Conservation (phyloP, 495 filamentous ascomycete species). For the Talaromyces adpressus region DNA sequence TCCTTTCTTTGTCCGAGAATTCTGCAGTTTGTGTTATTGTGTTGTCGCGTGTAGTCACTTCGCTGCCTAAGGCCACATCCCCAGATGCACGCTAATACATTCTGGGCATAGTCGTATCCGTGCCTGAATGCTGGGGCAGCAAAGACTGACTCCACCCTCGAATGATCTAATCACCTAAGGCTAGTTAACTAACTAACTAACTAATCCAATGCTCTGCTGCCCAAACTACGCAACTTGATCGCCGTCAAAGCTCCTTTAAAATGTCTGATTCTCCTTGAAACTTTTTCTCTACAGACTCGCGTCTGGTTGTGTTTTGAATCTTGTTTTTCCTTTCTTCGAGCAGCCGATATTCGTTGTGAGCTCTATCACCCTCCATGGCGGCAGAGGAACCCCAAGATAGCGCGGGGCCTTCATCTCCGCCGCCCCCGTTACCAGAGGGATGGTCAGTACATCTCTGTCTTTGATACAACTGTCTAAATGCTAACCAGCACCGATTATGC, state of each 20-base stretch:
- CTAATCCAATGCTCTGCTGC: neutral
- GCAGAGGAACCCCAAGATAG: conserved; percentile 48
- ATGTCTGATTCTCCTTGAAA: neutral
- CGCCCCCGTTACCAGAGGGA: conserved; percentile 62
- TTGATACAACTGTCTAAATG: neutral
- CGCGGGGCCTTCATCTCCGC: conserved; percentile 63
- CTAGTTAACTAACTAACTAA: too few species aligned
- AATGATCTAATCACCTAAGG: neutral
- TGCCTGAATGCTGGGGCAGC: conserved; percentile 3
- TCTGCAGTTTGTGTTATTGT: neutral
- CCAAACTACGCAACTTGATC: neutral
- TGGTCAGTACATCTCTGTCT: conserved; percentile 40
- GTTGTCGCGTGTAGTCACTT: neutral
- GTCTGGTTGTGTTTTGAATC: neutral
- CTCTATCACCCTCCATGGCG: conserved; percentile 15
- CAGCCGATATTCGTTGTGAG: neutral
- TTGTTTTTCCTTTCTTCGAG: neutral
- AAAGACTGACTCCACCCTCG: neutral
- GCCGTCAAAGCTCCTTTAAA: neutral
- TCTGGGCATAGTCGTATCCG: neutral
- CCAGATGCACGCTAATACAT: neutral
- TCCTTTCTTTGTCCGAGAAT: neutral
- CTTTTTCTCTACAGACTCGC: neutral
- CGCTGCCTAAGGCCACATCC: neutral
- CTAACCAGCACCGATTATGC: neutral